phyloP scores from a whole-genome alignment of 768 basidiomycete species.

The Zangia roseola region DNA sequence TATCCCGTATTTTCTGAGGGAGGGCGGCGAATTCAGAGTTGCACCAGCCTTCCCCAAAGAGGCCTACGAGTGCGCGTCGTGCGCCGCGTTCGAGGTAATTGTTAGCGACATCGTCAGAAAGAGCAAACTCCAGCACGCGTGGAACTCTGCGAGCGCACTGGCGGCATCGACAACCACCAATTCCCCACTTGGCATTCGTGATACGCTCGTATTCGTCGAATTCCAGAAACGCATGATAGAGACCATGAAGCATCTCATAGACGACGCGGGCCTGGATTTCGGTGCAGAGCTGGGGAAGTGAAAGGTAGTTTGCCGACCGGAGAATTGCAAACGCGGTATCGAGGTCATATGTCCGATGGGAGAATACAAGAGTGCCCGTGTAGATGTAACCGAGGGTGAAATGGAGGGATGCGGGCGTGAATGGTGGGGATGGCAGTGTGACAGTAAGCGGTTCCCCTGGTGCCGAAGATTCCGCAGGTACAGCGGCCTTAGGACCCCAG shows the following conservation, averaged over 20 bases:
- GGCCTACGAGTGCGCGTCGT: conserved; percentile 70
- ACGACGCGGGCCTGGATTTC: conserved; percentile 84
- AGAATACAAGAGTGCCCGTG: conserved; percentile 91
- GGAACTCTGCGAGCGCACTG: conserved; percentile 82
- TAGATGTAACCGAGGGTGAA: conserved; percentile 95
- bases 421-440: conserved; percentile 85
- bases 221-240: conserved; percentile 80
- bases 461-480: conserved; percentile 22
- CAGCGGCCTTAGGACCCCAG: conserved; percentile 47
- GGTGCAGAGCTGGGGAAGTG: conserved; percentile 65
- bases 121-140: conserved; percentile 79
- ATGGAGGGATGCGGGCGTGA: conserved; percentile 91
- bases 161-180: conserved; percentile 79
- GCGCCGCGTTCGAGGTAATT: conserved; percentile 67
- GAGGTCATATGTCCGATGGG: conserved; percentile 90
- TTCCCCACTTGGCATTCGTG: conserved; percentile 76
- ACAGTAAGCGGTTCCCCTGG: conserved; percentile 54
- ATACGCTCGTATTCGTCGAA: conserved; percentile 77
- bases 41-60: conserved; percentile 91
- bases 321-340: conserved; percentile 89
- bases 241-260: conserved; percentile 87
- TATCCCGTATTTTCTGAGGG: conserved; percentile 61
- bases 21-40: conserved; percentile 76
- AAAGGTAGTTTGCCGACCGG: conserved; percentile 78
- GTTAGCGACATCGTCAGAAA: conserved; percentile 76